These are phyloP conservation scores for Wickerhamomyces pijperi DNA, from an alignment of 805 yeast species.

Conservation along the genomic window DNA sequence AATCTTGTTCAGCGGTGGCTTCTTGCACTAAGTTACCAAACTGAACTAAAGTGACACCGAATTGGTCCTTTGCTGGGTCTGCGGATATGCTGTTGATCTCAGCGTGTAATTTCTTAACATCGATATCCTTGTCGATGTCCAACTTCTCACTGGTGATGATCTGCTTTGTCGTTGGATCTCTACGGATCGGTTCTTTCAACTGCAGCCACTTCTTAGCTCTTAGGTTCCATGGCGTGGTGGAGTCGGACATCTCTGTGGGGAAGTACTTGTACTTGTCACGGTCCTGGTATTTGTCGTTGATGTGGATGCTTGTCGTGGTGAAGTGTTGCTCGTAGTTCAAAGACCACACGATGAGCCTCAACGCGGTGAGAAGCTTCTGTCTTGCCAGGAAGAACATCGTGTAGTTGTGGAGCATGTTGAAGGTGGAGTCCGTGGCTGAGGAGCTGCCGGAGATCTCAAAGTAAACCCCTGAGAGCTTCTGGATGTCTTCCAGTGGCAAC, in stretches of 20 bases:
- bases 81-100: not conserved
- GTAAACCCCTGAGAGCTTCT: conserved; percentile 14
- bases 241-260: conserved; percentile 5
- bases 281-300: not conserved
- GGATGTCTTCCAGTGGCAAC: conserved; percentile 15
- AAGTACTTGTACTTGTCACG: conserved; percentile 2
- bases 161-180: not conserved
- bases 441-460: conserved; percentile 6
- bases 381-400: not conserved
- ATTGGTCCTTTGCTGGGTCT: not conserved
- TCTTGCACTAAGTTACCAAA: conserved; percentile 15
- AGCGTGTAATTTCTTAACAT: not conserved
- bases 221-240: conserved; percentile 17
- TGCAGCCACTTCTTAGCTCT: conserved; percentile 7
- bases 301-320: conserved; percentile 6
- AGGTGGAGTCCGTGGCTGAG: not conserved
- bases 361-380: not conserved
- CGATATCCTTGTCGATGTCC: not conserved
- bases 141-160: not conserved
- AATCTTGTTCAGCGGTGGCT: not conserved
- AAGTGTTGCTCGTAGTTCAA: conserved; percentile 15
- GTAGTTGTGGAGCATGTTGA: not conserved
- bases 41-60: conserved; percentile 11
- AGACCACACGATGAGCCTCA: conserved; percentile 11
- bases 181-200: not conserved